Conservation (phyloP, 768 basidiomycete species). For the Termitomyces sp. region DNA sequence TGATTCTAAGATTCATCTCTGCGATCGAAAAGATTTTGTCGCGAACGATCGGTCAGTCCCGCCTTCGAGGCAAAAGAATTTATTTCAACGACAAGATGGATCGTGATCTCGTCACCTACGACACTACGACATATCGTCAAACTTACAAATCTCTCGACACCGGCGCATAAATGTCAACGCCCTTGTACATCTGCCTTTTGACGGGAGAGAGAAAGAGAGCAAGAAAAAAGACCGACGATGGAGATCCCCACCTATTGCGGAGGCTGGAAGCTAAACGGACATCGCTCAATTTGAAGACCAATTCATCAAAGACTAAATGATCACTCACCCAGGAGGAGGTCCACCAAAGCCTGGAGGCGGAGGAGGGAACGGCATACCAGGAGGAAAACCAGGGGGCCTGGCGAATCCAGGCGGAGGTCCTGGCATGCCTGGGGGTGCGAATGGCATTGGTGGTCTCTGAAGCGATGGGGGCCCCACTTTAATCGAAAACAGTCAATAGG, state of each 20-base stretch:
- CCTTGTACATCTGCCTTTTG: constrained; percentile 12
- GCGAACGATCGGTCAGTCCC: too few species aligned
- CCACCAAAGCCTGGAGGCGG: constrained; percentile 79
- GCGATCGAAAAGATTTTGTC: too few species aligned
- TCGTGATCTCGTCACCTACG: constrained; percentile 9
- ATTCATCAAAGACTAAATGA: neutral
- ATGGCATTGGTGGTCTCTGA: constrained; percentile 65
- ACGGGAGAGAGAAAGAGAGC: neutral
- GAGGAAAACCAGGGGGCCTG: constrained; percentile 79
- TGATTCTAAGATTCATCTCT: too few species aligned
- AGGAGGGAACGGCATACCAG: constrained; percentile 66
- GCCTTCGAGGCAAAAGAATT: constrained; percentile 1
- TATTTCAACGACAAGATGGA: constrained; percentile 6
- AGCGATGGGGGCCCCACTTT: constrained; percentile 57
- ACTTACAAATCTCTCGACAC: constrained; percentile 13
- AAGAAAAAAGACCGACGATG: neutral
- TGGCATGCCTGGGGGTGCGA: constrained; percentile 73
- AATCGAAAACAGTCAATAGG: constrained; percentile 13
- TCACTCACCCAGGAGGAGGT: constrained; percentile 76
- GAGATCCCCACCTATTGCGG: constrained; percentile 28
- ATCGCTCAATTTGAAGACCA: neutral
- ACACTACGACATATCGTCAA: constrained; percentile 6
- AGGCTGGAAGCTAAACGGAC: constrained; percentile 42
- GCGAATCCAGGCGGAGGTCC: constrained; percentile 78
- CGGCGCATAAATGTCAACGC: constrained; percentile 7